phyloP scores from a whole-genome alignment of 2,329 filamentous ascomycete genomes.

The Teratosphaeria viscida region DNA sequence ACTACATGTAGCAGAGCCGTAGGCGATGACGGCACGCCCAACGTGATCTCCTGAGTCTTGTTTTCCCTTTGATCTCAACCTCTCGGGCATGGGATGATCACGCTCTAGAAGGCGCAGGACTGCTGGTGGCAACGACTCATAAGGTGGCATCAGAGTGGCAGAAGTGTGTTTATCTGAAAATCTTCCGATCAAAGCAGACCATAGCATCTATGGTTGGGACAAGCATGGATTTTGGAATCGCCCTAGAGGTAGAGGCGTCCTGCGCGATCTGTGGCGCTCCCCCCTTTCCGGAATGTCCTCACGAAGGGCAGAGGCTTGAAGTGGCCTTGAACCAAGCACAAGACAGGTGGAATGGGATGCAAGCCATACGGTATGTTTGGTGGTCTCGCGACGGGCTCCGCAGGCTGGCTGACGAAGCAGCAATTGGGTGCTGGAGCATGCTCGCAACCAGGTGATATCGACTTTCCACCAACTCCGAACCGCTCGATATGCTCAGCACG shows the following conservation, averaged over 20 bases:
- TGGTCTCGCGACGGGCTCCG: neutral
- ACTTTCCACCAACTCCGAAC: slow-evolving; percentile 33
- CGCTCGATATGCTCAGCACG: slow-evolving; percentile 31
- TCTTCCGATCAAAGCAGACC: neutral
- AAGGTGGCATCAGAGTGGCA: neutral
- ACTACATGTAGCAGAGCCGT: neutral
- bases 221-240: neutral
- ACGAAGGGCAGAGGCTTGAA: slow-evolving; percentile 24
- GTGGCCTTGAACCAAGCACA: slow-evolving; percentile 23
- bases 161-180: neutral
- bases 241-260: slow-evolving; percentile 18
- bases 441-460: slow-evolving; percentile 34
- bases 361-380: slow-evolving; percentile 18
- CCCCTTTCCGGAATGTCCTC: slow-evolving; percentile 22
- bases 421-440: slow-evolving; percentile 37
- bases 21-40: neutral
- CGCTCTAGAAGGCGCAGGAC: too few relatives aligned
- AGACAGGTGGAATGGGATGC: slow-evolving; percentile 19
- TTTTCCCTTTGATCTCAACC: neutral
- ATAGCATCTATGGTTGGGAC: neutral
- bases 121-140: neutral
- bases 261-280: slow-evolving; percentile 28
- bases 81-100: neutral
- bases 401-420: slow-evolving; percentile 16
- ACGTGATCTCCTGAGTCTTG: neutral